Base-by-base conservation (phyloP, 2,329 filamentous ascomycete species). In the Seiridium cupressi region DNA sequence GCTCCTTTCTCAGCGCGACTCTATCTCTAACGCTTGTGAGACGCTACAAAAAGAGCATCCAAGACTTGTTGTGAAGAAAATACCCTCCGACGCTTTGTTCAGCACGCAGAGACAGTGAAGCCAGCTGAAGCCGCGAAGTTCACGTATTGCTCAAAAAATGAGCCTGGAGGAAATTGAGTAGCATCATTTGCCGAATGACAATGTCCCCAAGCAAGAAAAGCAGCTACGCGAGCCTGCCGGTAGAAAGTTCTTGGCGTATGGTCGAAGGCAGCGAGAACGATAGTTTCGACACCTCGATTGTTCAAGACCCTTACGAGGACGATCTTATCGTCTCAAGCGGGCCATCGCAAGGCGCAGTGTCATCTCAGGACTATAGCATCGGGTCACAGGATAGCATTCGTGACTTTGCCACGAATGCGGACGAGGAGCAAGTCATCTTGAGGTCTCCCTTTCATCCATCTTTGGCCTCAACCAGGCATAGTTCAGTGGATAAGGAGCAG, bases 221-320 rank as follows among this genome's bases (percentile, higher is more conserved):
- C 61, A 62, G 57, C 40, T 63, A 63, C 53, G 61, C 62, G 18
- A 58, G 63, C 13, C 68, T 79, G 13, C 77, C 78, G 42, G 76
- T 84, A 47, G 81, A 84, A 63, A 79, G 80, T 64, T 86, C 84
- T 26, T 87, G 84, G 84, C 84, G 84, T 65, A 78, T 87, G 73
- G 83, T 87, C 10, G 84, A 87, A 60, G 83, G 81, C 58, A 74
- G 79, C 67, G 84, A 86, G 59, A 80, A 86, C 69, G 84, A 86
- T 67, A 85, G 82, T 67, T 86, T 86, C 68, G 84, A 85, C 65
- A 84, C 83, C 5, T 79, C 80, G 8, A 75, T 85, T 58, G 72
- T 85, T 13, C 78, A 80, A 6, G 76, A 79, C 40, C 70, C 80
- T 36, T 71, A 72, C 42, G 74, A 76, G 49, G 78, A 80, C 48